Percentiles rank a stretch among this genome's conserved stretches.
Evolutionary conservation across 129 eudicot species (phyloP).

Genomic region (Artemisia tridentata): DNA sequence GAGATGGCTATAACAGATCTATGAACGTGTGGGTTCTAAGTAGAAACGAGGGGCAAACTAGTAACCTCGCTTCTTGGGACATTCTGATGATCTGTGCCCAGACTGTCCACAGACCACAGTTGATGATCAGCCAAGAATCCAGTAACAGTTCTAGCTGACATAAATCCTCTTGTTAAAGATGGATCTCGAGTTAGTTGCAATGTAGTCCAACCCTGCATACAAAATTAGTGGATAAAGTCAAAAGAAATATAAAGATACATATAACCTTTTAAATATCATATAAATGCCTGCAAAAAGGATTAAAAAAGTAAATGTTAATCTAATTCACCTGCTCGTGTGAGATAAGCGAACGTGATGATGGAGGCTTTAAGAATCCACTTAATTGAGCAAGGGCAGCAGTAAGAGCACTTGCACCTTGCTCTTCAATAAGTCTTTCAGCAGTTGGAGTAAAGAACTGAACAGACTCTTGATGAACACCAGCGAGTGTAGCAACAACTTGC

Average conservation of each 20-base stretch:
- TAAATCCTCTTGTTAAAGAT: conserved; percentile 56
- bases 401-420: conserved; percentile 81
- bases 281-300: background rate
- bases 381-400: conserved; percentile 94
- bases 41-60: conserved; percentile 29
- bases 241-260: background rate
- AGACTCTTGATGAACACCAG: conserved; percentile 89
- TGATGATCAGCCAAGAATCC: conserved; percentile 86
- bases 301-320: background rate
- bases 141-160: conserved; percentile 86
- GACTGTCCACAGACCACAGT: conserved; percentile 71
- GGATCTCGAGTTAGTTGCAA: conserved; percentile 79
- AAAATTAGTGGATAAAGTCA: background rate
- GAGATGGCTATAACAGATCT: conserved; percentile 29
- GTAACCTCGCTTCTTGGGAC: conserved; percentile 61
- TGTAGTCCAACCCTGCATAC: conserved; percentile 74
- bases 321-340: conserved; percentile 79
- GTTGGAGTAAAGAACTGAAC: conserved; percentile 81
- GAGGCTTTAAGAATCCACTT: conserved; percentile 91
- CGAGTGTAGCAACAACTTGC: conserved; percentile 86
- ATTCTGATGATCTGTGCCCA: conserved; percentile 92
- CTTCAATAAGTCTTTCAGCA: conserved; percentile 72
- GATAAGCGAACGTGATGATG: conserved; percentile 90
- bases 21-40: conserved; percentile 31
- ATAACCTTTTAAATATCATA: background rate